Conservation (phyloP, 306 rosid species). For the Begonia masoniana region DNA sequence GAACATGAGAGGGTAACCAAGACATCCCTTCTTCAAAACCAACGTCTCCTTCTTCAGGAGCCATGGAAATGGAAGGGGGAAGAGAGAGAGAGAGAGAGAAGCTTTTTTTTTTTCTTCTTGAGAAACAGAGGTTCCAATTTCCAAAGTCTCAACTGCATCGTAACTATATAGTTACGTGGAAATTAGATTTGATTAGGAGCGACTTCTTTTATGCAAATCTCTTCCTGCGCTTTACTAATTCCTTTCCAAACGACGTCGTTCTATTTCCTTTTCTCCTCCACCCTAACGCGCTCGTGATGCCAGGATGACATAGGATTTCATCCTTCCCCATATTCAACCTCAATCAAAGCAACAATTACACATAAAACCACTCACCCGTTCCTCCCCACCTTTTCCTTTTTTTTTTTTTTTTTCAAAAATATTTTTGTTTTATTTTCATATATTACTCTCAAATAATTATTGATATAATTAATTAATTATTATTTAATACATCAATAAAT, state of each 20-base stretch:
- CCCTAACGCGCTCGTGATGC: not conserved
- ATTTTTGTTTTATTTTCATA: not conserved
- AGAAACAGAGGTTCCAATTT: conserved; percentile 3
- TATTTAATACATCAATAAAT: no score
- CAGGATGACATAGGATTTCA: not conserved
- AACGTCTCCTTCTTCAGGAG: conserved; percentile 26
- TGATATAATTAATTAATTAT: no score
- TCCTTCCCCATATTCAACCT: not conserved
- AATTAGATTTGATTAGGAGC: not conserved
- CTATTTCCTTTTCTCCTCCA: not conserved
- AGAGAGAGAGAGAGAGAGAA: conserved; percentile 5
- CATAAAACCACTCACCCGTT: no score
- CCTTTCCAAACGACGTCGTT: not conserved
- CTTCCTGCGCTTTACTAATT: not conserved
- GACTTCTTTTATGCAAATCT: not conserved
- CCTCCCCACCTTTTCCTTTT: no score
- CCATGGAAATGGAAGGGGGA: conserved; percentile 22
- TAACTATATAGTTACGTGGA: conserved; percentile 35
- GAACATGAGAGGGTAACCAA: conserved; percentile 49
- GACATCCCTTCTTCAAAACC: conserved; percentile 47
- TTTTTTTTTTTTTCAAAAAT: no score
- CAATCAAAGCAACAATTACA: not conserved
- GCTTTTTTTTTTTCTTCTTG: no score
- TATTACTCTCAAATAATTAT: no score
- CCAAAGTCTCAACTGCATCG: conserved; percentile 49